Evolutionary conservation across 2,329 filamentous ascomycete species (phyloP).

Genomic region (Aureobasidium sp.): DNA sequence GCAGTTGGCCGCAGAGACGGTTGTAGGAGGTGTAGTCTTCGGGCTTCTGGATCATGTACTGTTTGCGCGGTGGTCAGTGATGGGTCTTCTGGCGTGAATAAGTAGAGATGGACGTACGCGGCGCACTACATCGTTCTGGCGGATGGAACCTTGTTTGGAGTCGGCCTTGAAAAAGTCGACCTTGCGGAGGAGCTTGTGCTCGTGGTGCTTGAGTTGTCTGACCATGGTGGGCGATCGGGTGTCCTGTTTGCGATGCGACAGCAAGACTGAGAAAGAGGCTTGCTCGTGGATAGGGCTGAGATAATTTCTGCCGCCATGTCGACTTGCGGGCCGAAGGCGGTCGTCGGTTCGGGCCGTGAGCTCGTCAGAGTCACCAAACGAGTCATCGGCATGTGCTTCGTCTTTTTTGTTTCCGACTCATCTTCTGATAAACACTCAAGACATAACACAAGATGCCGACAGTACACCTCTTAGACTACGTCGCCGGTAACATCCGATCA

Average conservation of each 20-base stretch:
- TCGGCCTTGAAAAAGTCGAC: conserved; percentile 86
- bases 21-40: conserved; percentile 65
- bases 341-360: not conserved
- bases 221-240: conserved; percentile 59
- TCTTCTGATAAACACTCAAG: not conserved
- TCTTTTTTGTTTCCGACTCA: not conserved
- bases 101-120: conserved; percentile 46
- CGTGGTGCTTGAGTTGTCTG: conserved; percentile 91
- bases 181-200: conserved; percentile 83
- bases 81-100: not conserved
- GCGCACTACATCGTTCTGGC: conserved; percentile 9
- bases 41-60: conserved; percentile 64
- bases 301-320: not conserved
- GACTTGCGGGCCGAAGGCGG: conserved; percentile 1
- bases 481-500: conserved; percentile 92
- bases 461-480: conserved; percentile 79
- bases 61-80: not conserved
- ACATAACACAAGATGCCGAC: conserved; percentile 53
- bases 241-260: not conserved
- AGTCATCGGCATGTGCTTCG: conserved; percentile 4
- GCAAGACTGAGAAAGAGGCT: not conserved
- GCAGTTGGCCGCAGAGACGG: conserved; percentile 54
- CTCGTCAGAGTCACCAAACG: not conserved
- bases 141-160: conserved; percentile 27
- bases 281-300: conserved; percentile 4